Conservation (phyloP, 495 filamentous ascomycete genomes). For the Neurospora sp. region DNA sequence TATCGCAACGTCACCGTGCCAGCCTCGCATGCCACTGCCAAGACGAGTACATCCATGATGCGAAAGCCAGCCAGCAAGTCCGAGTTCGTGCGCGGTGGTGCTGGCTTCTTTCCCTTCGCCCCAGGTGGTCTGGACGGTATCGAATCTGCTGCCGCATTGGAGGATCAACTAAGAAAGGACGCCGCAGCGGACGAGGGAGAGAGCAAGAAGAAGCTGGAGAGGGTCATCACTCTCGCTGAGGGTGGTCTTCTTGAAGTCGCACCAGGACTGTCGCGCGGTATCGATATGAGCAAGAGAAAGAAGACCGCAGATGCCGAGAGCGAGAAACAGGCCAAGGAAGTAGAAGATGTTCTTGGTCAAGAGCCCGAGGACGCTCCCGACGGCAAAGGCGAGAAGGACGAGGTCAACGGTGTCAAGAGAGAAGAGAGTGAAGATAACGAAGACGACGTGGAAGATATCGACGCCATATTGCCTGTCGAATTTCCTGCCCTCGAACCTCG, state of each 20-base stretch:
- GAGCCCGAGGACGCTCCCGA: slow-evolving; percentile 48
- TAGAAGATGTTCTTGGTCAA: slow-evolving; percentile 62
- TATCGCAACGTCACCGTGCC: slow-evolving; percentile 93
- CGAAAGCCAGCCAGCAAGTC: slow-evolving; percentile 79
- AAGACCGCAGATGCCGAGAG: slow-evolving; percentile 39
- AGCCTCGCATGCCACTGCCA: slow-evolving; percentile 80
- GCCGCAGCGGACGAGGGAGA: slow-evolving; percentile 23
- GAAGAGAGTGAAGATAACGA: slow-evolving; percentile 34
- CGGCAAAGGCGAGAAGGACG: slow-evolving; percentile 29
- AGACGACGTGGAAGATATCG: slow-evolving; percentile 66
- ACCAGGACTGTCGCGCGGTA: slow-evolving; percentile 71
- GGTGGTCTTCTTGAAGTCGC: slow-evolving; percentile 72
- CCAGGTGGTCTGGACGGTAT: slow-evolving; percentile 85
- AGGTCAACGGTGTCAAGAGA: slow-evolving; percentile 43
- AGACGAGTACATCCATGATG: slow-evolving; percentile 87
- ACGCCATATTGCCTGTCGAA: slow-evolving; percentile 80
- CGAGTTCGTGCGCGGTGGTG: slow-evolving; percentile 90
- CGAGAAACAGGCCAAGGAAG: slow-evolving; percentile 51
- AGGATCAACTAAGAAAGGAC: slow-evolving; percentile 44
- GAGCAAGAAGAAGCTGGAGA: slow-evolving; percentile 49
- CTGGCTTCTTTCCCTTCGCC: slow-evolving; percentile 92
- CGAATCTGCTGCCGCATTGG: slow-evolving; percentile 66
- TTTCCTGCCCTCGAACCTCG: slow-evolving; percentile 89
- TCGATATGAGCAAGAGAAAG: slow-evolving; percentile 59
- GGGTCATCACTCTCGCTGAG: slow-evolving; percentile 71